Evolutionary conservation across 805 yeast genomes (phyloP).

Genomic region (Maudiozyma serrabonitensis): DNA sequence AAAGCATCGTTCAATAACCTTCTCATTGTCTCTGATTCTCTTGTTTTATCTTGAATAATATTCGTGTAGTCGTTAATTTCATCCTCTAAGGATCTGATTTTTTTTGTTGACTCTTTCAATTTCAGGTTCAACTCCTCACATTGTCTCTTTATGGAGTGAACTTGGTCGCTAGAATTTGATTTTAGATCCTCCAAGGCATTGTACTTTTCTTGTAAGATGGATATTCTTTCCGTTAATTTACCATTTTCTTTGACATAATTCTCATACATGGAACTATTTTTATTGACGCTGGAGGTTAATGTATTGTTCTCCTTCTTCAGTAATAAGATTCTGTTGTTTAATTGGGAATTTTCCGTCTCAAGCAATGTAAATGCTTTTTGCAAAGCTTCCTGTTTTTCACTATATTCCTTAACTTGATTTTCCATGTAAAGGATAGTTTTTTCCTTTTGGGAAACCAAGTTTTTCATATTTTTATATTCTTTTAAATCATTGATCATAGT

Average conservation of each 20-base stretch:
- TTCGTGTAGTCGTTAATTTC: constrained; percentile 70
- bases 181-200: constrained; percentile 31
- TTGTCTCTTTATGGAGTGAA: constrained; percentile 49
- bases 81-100: constrained; percentile 63
- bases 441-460: constrained; percentile 27
- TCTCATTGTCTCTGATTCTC: constrained; percentile 69
- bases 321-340: constrained; percentile 23
- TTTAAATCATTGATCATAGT: constrained; percentile 13
- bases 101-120: constrained; percentile 50
- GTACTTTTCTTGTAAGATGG: constrained; percentile 32
- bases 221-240: constrained; percentile 32
- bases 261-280: constrained; percentile 30
- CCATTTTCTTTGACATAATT: constrained; percentile 33
- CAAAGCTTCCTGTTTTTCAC: constrained; percentile 18
- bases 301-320: constrained; percentile 32
- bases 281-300: constrained; percentile 31
- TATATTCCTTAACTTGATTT: constrained; percentile 33
- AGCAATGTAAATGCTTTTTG: constrained; percentile 23
- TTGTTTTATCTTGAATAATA: constrained; percentile 66
- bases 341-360: constrained; percentile 27
- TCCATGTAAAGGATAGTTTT: constrained; percentile 32
- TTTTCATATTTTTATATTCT: constrained; percentile 14
- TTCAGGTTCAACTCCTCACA: constrained; percentile 64
- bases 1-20: constrained; percentile 61
- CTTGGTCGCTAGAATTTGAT: constrained; percentile 34